Evolutionary conservation across 2,329 filamentous ascomycete species (phyloP), one percentile per base, ranked within the genome.

Genomic region (Fusarium equiseti): DNA sequence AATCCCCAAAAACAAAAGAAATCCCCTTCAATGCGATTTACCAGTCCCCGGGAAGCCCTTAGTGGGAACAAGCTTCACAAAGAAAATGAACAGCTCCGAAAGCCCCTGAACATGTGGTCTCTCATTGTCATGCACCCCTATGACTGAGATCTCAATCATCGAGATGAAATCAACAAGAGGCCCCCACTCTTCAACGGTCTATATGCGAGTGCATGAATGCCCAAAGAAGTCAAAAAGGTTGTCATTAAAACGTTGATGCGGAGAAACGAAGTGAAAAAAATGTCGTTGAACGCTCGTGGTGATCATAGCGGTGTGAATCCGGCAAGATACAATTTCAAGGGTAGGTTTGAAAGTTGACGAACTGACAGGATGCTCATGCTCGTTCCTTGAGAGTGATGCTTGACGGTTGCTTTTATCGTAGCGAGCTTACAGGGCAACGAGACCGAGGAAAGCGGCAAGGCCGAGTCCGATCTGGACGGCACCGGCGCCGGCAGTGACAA

Each of bases 401-500:
- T 54, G 18, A 27, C 38, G 49, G 24, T 24, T 38, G 11, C 15
- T 42, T 50, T 44, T 48, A 16, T 42, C 35, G 11, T 29, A 22
- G 22, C 13, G 18, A 56, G 52, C 58, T 77, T 78, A 81, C 74
- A 81, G 66, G 38, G 76, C 75, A 27, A 79, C 35, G 61, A 75
- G 66, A 48, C 75, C 75, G 44, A 77, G 63, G 43, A 74, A 52
- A 22, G 69, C 74, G 45, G 65, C 74, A 18, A 76, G 56, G 18
- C 74, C 73, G 26, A 76, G 51, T 61, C 74, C 88, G 63, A 76
- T 35, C 63, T 74, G 53, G 48, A 76, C 49, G 20, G 69, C 67
- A 46, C 65, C 73, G 35, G 75, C 72, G 42, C 75, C 77, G 49
- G 72, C 74, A 9, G 71, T 75, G 35, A 76, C 73, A 51, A 77